Evolutionary conservation across 2,329 filamentous ascomycete species (phyloP), one percentile per base, ranked within the genome.

Genomic region (Fusarium fracticaudum): DNA sequence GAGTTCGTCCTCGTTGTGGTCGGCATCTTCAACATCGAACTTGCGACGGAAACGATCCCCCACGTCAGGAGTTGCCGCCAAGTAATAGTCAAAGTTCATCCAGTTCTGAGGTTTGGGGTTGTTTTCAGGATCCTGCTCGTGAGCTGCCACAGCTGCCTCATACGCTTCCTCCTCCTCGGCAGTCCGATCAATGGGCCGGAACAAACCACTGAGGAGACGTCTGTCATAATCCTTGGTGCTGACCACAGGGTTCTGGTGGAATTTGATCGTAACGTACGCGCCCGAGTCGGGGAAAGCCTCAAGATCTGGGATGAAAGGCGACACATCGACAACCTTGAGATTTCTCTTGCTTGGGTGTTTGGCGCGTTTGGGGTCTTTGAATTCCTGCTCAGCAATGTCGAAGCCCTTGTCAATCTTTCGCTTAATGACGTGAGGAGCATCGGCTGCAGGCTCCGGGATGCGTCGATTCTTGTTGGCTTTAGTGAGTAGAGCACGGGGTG

Each of bases 231-330:
- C 82, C 53, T 77, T 84, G 48, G 79, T 70, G 62, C 85, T 84
- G 15, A 87, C 83, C 35, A 92, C 88, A 8, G 91, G 91, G 79
- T 91, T 91, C 73, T 88, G 90, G 59, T 87, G 87, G 81, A 93
- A 92, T 81, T 93, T 93, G 83, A 93, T 86, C 20, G 91, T 90
- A 72, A 92, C 89, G 78, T 93, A 93, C 69, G 91, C 90, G 62
- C 91, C 91, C 6, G 89, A 89, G 80, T 93, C 91, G 54, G 91
- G 90, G 83, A 92, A 92, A n/a, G 90, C 88, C 68, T 91, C 89
- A 47, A 91, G 85, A 77, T 93, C 91, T 11, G 91, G 91, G 24
- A 93, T 81, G 44, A 93, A 81, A 35, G 91, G 90, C 69, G 87
- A 88, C 24, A 88, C 87, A 48, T 91, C 88, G 22, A 91, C 85